phyloP scores from a whole-genome alignment of 352 stramenopile species.

The Phytophthora idaei region DNA sequence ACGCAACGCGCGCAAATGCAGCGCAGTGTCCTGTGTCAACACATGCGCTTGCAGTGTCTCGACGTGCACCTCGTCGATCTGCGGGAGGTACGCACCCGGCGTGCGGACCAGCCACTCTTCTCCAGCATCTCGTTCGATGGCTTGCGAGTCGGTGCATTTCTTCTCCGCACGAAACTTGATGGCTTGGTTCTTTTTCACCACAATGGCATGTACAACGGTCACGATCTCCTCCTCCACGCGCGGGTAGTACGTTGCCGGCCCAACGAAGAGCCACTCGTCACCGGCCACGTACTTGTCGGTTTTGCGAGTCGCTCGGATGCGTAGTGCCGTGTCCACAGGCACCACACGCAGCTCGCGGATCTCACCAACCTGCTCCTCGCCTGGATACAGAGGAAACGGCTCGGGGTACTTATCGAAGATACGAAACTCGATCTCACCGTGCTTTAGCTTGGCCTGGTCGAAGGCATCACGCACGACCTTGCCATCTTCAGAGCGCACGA shows the following conservation, averaged over 20 bases:
- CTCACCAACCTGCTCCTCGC: conserved; percentile 60
- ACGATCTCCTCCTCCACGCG: conserved; percentile 79
- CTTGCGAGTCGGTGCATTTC: conserved; percentile 76
- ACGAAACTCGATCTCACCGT: conserved; percentile 80
- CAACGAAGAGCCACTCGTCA: conserved; percentile 81
- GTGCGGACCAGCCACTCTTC: conserved; percentile 84
- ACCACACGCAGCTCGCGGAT: conserved; percentile 68
- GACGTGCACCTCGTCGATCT: conserved; percentile 77
- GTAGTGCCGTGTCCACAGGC: conserved; percentile 66
- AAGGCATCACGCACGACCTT: conserved; percentile 69
- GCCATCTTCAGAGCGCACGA: conserved; percentile 52
- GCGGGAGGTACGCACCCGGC: conserved; percentile 72
- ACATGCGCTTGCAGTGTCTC: conserved; percentile 67
- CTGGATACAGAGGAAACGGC: conserved; percentile 78
- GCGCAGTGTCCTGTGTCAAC: conserved; percentile 63
- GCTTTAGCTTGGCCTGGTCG: conserved; percentile 77
- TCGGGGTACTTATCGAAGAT: conserved; percentile 77
- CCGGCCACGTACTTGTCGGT: conserved; percentile 59
- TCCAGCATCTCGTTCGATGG: conserved; percentile 62
- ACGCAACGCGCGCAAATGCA: conserved; percentile 68
- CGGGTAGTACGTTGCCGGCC: conserved; percentile 75
- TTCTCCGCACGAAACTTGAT: conserved; percentile 85
- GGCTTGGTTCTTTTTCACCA: conserved; percentile 83
- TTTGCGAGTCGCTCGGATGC: conserved; percentile 65
- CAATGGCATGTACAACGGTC: conserved; percentile 51